A percentile compares a stretch with the other conserved stretches of the same genome.
phyloP scores from a whole-genome alignment of 257 asterid species.

The Gentiana macrophylla region DNA sequence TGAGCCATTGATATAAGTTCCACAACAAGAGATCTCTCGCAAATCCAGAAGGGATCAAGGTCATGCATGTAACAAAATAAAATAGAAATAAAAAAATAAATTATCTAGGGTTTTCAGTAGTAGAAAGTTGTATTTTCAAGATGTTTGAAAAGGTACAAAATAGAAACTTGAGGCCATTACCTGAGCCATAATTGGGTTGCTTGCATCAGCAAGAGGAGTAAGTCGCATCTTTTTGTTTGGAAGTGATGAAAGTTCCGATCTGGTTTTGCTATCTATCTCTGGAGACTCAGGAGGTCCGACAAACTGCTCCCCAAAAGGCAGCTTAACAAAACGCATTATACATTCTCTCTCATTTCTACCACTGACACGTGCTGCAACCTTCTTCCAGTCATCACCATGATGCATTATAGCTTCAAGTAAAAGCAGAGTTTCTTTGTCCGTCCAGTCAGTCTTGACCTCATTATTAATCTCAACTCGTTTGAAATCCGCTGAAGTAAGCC shows the following conservation, averaged over 20 bases:
- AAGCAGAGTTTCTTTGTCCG: conserved; percentile 76
- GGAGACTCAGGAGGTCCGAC: conserved; percentile 82
- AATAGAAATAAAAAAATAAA: too few species aligned
- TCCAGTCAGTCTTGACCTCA: conserved; percentile 79
- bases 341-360: conserved; percentile 84
- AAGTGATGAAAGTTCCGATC: conserved; percentile 21
- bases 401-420: conserved; percentile 89
- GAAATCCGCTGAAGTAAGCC: conserved; percentile 61
- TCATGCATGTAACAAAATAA: too few species aligned
- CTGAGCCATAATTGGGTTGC: conserved; percentile 98
- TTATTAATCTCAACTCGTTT: conserved; percentile 82
- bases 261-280: conserved; percentile 42
- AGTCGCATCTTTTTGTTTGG: conserved; percentile 55
- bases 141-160: background rate
- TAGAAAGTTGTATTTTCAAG: too few species aligned
- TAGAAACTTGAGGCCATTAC: conserved; percentile 22
- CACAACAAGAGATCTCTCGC: too few species aligned
- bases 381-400: conserved; percentile 91
- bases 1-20: too few species aligned
- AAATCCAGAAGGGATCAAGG: too few species aligned
- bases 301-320: conserved; percentile 86
- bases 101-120: too few species aligned
- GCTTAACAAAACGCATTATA: conserved; percentile 79
- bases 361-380: conserved; percentile 70
- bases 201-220: conserved; percentile 87